Conservation (phyloP, 139 green algal species). For the Pycnococcus provasolii region DNA sequence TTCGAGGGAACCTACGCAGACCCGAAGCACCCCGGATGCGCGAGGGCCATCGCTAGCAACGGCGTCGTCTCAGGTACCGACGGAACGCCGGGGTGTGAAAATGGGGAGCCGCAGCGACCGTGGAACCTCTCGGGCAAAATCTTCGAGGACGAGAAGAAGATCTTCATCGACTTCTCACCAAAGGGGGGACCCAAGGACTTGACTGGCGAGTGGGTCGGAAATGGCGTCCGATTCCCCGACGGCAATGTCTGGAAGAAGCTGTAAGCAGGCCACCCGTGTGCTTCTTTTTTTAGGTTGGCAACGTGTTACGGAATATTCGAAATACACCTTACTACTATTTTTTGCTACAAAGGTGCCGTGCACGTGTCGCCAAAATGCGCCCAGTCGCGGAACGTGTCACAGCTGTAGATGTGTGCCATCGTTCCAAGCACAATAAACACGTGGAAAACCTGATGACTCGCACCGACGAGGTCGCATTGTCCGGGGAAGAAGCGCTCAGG, state of each 20-base stretch:
- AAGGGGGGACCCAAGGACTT: constrained; percentile 9
- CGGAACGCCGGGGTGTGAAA: constrained; percentile 1
- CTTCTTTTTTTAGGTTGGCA: too few species aligned
- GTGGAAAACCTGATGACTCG: constrained; percentile 94
- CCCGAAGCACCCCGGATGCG: constrained; percentile 9
- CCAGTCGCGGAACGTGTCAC: too few species aligned
- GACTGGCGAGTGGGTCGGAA: not conserved
- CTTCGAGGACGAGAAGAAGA: not conserved
- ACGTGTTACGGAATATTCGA: too few species aligned
- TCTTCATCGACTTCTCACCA: constrained; percentile 9
- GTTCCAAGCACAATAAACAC: constrained; percentile 14
- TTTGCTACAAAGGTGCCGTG: too few species aligned
- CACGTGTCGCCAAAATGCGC: too few species aligned
- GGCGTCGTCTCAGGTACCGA: not conserved
- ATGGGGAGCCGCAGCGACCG: not conserved
- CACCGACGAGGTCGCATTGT: constrained; percentile 74
- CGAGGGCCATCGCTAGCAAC: not conserved
- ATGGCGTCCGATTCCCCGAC: constrained; percentile 9
- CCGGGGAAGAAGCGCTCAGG: constrained; percentile 83
- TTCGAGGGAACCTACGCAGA: constrained; percentile 2
- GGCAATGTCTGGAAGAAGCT: constrained; percentile 12
- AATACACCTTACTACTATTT: too few species aligned
- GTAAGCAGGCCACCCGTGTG: too few species aligned
- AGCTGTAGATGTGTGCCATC: too few species aligned
- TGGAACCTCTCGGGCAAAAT: not conserved